A percentile compares a stretch with the other conserved stretches of the same genome.
Evolutionary conservation across 495 filamentous ascomycete genomes (phyloP).

Genomic region (Trichocladium antarcticum): DNA sequence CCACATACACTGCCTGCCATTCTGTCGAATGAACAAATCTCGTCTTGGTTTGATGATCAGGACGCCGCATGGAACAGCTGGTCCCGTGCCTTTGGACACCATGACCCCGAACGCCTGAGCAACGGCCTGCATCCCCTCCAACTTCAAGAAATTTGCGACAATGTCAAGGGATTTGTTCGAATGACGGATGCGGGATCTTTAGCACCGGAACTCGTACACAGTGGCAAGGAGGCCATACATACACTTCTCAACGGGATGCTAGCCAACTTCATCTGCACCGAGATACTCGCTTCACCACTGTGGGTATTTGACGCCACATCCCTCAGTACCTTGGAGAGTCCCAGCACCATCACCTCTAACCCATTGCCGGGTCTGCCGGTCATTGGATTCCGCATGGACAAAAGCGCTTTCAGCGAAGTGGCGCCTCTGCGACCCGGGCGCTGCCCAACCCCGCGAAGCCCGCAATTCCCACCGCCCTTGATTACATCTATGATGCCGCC

Average conservation of each 20-base stretch:
- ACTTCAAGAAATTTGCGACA: conserved; percentile 7
- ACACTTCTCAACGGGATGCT: conserved; percentile 10
- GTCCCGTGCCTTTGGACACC: neutral
- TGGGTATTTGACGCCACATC: conserved; percentile 9
- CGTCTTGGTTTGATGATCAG: conserved; percentile 2
- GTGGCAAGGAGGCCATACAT: neutral
- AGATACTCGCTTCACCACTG: neutral
- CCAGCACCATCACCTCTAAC: neutral
- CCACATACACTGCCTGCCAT: neutral
- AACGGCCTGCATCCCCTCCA: conserved; percentile 7
- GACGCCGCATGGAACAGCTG: conserved; percentile 2
- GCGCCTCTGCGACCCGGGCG: neutral
- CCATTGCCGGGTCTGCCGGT: neutral
- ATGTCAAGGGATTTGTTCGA: conserved; percentile 6
- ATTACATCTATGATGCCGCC: conserved; percentile 1
- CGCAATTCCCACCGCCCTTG: neutral
- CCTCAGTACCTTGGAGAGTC: conserved; percentile 1
- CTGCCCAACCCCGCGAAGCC: conserved; percentile 5
- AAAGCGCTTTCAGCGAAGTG: neutral
- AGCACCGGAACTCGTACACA: neutral
- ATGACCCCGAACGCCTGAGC: neutral
- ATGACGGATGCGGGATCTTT: neutral
- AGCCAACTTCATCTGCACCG: conserved; percentile 9
- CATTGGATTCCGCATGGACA: neutral
- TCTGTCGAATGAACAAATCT: conserved; percentile 5